Conservation (phyloP, 805 yeast genomes). For the Metschnikowia henanensis region DNA sequence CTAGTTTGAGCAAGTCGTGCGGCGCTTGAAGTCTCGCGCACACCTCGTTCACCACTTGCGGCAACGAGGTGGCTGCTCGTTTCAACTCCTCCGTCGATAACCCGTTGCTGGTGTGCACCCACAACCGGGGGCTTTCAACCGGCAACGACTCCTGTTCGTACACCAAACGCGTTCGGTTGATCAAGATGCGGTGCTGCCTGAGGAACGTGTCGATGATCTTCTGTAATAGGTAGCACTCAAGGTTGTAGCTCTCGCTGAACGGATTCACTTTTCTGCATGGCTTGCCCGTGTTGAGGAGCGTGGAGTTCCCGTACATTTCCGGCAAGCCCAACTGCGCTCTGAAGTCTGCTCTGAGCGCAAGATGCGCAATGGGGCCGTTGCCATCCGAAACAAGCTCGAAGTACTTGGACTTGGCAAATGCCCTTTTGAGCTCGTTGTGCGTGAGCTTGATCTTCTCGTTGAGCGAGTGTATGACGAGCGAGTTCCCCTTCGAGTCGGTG, state of each 20-base stretch:
- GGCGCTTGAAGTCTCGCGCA: slow-evolving; percentile 24
- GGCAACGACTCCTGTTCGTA: slow-evolving; percentile 54
- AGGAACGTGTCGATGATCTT: slow-evolving; percentile 59
- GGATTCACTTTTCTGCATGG: slow-evolving; percentile 41
- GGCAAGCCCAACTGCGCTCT: slow-evolving; percentile 50
- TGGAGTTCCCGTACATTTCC: slow-evolving; percentile 48
- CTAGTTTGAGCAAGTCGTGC: slow-evolving; percentile 27
- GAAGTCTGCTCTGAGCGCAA: slow-evolving; percentile 51
- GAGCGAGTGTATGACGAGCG: slow-evolving; percentile 33
- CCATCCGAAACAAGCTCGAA: slow-evolving; percentile 56
- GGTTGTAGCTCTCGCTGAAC: slow-evolving; percentile 45
- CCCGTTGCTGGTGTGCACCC: slow-evolving; percentile 32
- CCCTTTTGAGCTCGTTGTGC: slow-evolving; percentile 41
- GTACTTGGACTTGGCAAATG: slow-evolving; percentile 33
- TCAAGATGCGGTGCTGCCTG: slow-evolving; percentile 51
- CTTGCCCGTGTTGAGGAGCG: slow-evolving; percentile 43
- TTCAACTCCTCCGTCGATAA: slow-evolving; percentile 28
- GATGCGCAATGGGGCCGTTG: slow-evolving; percentile 68
- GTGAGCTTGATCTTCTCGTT: slow-evolving; percentile 42
- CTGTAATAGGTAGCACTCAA: slow-evolving; percentile 65
- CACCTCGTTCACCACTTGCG: slow-evolving; percentile 21
- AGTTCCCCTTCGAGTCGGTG: slow-evolving; percentile 31
- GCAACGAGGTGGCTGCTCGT: slow-evolving; percentile 24
- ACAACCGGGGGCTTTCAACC: slow-evolving; percentile 37
- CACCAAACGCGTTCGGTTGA: slow-evolving; percentile 63